Evolutionary conservation across 441 rosid genomes (phyloP), one percentile per base, ranked within the genome.

Genomic region (Gossypium davidsonii): DNA sequence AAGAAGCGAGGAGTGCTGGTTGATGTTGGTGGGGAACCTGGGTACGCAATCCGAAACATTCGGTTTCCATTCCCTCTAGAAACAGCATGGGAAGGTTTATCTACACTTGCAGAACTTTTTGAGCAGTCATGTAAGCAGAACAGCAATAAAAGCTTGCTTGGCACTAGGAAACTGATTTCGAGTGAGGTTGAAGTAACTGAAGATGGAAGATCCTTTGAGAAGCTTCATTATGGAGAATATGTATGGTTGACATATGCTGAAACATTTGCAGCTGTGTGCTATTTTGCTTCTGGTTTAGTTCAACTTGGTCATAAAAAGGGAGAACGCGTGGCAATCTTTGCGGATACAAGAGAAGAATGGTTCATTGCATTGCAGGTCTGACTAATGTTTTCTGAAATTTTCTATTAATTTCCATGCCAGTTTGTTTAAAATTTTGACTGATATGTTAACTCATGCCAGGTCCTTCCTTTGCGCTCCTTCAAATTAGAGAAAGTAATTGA

Each of bases 331-430:
- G 99, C 99, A 10, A 96, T 96, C 75, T 93, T 89, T 71, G 97
- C 99, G 17, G 99, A 93, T 76, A 96, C 98, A 34, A 75, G 98
- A 80, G 89, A 87, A 79, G 99, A 96, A 76, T 96, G 98, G 99
- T 91, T 96, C 70, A 85, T 96, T 78, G 85, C 98, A 18, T 76
- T 93, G 83, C 99, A 95, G 99, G 99, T 92, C 39, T 42, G 70
- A 74, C 48, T 39, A 4, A 53, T 57, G n/a, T 10, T n/a, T 55
- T 52, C 14, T 53, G 46, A 34, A 42, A 11, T 1, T 23, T 15
- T 65, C 39, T 52, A 44, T 42, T 28, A 5, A 46, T 53, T 18
- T 49, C 8, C 0, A 72, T 23, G 25, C 63, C 8, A 3, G 25
- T 23, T 10, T 10, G 10, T 59, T 72, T 53, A 15, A 7, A 39